phyloP scores from a whole-genome alignment of 805 yeast species.

The Metschnikowia chrysomelidarum region DNA sequence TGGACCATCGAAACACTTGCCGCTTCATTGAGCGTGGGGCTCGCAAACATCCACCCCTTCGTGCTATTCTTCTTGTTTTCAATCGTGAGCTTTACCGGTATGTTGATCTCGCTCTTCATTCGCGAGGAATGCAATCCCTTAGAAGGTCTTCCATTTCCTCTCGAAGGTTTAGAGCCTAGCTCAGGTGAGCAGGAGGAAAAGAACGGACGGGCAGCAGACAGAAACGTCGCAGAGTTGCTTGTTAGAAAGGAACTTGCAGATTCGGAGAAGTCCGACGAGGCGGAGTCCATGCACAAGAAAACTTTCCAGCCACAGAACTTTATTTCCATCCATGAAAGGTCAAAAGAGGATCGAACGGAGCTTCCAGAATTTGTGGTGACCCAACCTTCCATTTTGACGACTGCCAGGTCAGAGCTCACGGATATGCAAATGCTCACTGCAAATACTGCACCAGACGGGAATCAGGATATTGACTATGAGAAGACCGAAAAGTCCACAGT shows the following conservation, averaged over 20 bases:
- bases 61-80: slow-evolving; percentile 7
- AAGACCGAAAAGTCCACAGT: background rate
- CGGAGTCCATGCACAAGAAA: slow-evolving; percentile 4
- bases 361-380: slow-evolving; percentile 7
- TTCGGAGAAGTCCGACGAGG: slow-evolving; percentile 6
- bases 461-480: background rate
- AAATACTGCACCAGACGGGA: slow-evolving; percentile 1
- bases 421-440: slow-evolving; percentile 13
- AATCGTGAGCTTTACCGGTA: slow-evolving; percentile 2
- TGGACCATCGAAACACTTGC: slow-evolving; percentile 9
- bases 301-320: slow-evolving; percentile 10
- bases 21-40: slow-evolving; percentile 4
- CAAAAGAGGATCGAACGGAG: slow-evolving; percentile 1
- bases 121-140: background rate
- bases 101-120: slow-evolving; percentile 1
- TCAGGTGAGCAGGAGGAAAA: slow-evolving; percentile 3
- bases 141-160: slow-evolving; percentile 9
- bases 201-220: background rate
- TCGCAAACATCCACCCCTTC: slow-evolving; percentile 5
- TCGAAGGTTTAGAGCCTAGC: slow-evolving; percentile 1
- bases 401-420: slow-evolving; percentile 9
- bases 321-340: slow-evolving; percentile 7
- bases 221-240: background rate
- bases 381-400: slow-evolving; percentile 5
- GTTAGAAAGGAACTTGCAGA: slow-evolving; percentile 21